Percentiles rank a stretch among this genome's conserved stretches.
phyloP scores from a whole-genome alignment of 805 yeast genomes.

The Zygosaccharomyces bailii region DNA sequence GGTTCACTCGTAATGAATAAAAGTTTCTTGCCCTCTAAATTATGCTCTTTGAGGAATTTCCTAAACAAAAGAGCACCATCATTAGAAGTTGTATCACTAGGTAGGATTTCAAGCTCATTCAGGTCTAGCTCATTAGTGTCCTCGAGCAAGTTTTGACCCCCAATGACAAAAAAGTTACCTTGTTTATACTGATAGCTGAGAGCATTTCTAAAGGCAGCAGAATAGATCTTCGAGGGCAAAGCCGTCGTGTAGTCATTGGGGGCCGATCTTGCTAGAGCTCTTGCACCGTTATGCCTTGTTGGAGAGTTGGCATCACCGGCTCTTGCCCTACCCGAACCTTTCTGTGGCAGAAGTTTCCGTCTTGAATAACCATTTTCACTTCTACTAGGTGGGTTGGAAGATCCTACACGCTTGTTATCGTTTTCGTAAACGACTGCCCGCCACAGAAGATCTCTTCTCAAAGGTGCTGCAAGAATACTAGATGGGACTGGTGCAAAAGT shows the following conservation, averaged over 20 bases:
- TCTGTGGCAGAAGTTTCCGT: conserved; percentile 79
- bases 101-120: conserved; percentile 28
- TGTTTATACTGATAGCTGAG: conserved; percentile 73
- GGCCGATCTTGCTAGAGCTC: conserved; percentile 85
- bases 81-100: conserved; percentile 41
- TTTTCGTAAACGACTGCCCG: conserved; percentile 90
- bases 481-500: conserved; percentile 72
- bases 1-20: conserved; percentile 64
- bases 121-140: conserved; percentile 22
- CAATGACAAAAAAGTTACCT: conserved; percentile 71
- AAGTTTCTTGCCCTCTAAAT: conserved; percentile 46
- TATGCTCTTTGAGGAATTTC: conserved; percentile 47
- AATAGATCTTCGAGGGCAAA: conserved; percentile 69
- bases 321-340: conserved; percentile 94
- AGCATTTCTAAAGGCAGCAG: conserved; percentile 75
- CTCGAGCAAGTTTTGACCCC: conserved; percentile 39
- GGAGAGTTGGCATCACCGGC: conserved; percentile 96
- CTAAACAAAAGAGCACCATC: conserved; percentile 41
- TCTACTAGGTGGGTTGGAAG: conserved; percentile 83
- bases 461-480: conserved; percentile 63
- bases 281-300: conserved; percentile 81
- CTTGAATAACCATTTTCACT: conserved; percentile 82
- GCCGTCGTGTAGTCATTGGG: conserved; percentile 85
- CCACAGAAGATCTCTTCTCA: conserved; percentile 92
- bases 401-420: conserved; percentile 83